A percentile compares a stretch with the other conserved stretches of the same genome.
phyloP scores from a whole-genome alignment of 225 moss, liverwort and hornwort genomes.

The Ulota crispa region DNA sequence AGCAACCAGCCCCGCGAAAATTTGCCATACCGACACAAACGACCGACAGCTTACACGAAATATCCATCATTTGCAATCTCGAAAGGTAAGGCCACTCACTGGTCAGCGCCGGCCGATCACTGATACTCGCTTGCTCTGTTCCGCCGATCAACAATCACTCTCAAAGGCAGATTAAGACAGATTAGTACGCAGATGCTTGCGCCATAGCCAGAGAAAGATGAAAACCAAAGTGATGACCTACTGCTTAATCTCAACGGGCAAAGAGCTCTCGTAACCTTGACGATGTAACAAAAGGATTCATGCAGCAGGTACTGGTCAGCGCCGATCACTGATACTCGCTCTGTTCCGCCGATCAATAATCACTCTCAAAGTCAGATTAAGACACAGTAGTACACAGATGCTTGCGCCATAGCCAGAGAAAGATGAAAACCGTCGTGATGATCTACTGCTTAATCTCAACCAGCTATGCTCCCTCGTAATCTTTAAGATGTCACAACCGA shows the following conservation, averaged over 20 bases:
- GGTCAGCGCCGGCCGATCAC: not conserved
- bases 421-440: not conserved
- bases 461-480: not conserved
- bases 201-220: not conserved
- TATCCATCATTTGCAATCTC: not conserved
- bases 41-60: not conserved
- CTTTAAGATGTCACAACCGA: not conserved
- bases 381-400: not conserved
- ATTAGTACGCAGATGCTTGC: not conserved
- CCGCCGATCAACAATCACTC: not conserved
- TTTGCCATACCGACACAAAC: not conserved
- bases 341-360: not conserved
- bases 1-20: not conserved
- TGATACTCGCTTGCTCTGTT: not conserved
- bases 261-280: not conserved
- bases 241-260: not conserved
- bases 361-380: not conserved
- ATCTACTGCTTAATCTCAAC: not conserved
- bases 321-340: not conserved
- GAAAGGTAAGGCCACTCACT: constrained; percentile 4
- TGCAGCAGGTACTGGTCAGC: not conserved
- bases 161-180: not conserved
- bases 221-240: not conserved
- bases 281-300: too few relatives aligned
- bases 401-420: constrained; percentile 2